These are phyloP conservation scores for Cyberlindnera galapagoensis DNA, from an alignment of 805 yeast genomes.

Conservation along the genomic window DNA sequence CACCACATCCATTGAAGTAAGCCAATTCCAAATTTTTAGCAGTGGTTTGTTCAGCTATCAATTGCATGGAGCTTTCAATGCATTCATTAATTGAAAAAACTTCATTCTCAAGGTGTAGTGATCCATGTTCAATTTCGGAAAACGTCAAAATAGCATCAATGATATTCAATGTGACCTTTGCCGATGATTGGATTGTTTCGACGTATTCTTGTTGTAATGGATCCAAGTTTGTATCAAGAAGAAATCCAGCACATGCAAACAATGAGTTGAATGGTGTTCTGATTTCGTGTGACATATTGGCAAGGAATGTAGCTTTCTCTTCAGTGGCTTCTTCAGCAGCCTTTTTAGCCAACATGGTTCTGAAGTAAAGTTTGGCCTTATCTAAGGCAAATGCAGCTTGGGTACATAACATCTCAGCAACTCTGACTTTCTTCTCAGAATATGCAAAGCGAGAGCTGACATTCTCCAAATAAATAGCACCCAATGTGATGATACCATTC, in stretches of 20 bases:
- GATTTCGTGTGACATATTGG: slow-evolving; percentile 82
- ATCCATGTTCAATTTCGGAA: slow-evolving; percentile 84
- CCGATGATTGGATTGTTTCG: slow-evolving; percentile 78
- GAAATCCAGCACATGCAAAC: slow-evolving; percentile 85
- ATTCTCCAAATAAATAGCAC: slow-evolving; percentile 40
- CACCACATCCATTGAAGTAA: slow-evolving; percentile 71
- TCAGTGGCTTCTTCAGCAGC: slow-evolving; percentile 87
- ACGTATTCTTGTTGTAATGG: slow-evolving; percentile 86
- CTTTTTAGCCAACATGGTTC: slow-evolving; percentile 64
- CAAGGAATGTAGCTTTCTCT: slow-evolving; percentile 81
- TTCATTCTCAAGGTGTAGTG: slow-evolving; percentile 80
- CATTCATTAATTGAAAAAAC: slow-evolving; percentile 79
- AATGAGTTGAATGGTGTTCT: slow-evolving; percentile 89
- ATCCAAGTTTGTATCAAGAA: slow-evolving; percentile 77
- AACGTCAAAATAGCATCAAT: slow-evolving; percentile 86
- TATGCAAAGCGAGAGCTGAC: slow-evolving; percentile 24
- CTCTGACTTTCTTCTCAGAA: slow-evolving; percentile 30
- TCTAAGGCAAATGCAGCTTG: slow-evolving; percentile 48
- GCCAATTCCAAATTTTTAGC: slow-evolving; percentile 73
- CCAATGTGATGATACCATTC: slow-evolving; percentile 34
- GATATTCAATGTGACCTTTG: slow-evolving; percentile 77
- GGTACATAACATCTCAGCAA: slow-evolving; percentile 37
- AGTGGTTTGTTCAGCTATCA: slow-evolving; percentile 80
- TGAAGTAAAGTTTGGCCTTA: slow-evolving; percentile 39
- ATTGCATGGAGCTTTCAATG: slow-evolving; percentile 80